These are phyloP conservation scores for Stagonosporopsis rhizophila DNA, from an alignment of 2,329 filamentous ascomycete species.

Conservation along the genomic window DNA sequence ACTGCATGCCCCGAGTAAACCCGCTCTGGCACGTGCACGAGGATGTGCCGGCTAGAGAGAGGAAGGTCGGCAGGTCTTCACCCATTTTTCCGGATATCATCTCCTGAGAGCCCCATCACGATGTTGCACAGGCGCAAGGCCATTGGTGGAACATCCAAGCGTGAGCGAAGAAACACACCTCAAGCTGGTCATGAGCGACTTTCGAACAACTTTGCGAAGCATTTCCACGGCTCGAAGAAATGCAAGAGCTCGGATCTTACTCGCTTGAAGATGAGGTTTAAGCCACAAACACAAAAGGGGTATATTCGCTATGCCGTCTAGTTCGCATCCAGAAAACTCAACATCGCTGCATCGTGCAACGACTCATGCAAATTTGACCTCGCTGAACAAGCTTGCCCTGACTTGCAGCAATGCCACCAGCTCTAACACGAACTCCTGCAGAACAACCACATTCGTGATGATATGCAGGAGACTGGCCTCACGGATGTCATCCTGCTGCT, in stretches of 20 bases:
- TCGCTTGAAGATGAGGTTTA: background rate
- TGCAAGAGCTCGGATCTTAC: slow-evolving; percentile 2
- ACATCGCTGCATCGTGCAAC: slow-evolving; percentile 1
- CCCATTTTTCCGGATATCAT: slow-evolving; percentile 20
- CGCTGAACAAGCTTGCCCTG: slow-evolving; percentile 56
- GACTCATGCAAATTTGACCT: slow-evolving; percentile 51
- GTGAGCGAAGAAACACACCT: slow-evolving; percentile 2
- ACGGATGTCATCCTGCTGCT: slow-evolving; percentile 38
- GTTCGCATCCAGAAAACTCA: slow-evolving; percentile 10
- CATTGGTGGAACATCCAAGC: slow-evolving; percentile 18
- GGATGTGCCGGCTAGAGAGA: slow-evolving; percentile 23
- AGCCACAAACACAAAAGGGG: slow-evolving; percentile 23
- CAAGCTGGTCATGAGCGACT: slow-evolving; percentile 6
- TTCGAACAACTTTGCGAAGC: background rate
- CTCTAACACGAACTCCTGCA: slow-evolving; percentile 60
- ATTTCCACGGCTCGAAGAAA: slow-evolving; percentile 4
- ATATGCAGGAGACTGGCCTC: slow-evolving; percentile 58
- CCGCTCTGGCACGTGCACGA: slow-evolving; percentile 33
- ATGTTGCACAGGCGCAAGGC: background rate
- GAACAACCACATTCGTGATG: slow-evolving; percentile 58
- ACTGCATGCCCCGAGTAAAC: slow-evolving; percentile 23
- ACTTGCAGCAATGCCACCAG: slow-evolving; percentile 58
- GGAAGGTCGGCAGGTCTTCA: slow-evolving; percentile 9
- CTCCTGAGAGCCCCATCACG: slow-evolving; percentile 14
- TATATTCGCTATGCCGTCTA: slow-evolving; percentile 31